A percentile compares a stretch with the other conserved stretches of the same genome.
Evolutionary conservation across 768 basidiomycete genomes (phyloP).

Genomic region (Hericium coralloides): DNA sequence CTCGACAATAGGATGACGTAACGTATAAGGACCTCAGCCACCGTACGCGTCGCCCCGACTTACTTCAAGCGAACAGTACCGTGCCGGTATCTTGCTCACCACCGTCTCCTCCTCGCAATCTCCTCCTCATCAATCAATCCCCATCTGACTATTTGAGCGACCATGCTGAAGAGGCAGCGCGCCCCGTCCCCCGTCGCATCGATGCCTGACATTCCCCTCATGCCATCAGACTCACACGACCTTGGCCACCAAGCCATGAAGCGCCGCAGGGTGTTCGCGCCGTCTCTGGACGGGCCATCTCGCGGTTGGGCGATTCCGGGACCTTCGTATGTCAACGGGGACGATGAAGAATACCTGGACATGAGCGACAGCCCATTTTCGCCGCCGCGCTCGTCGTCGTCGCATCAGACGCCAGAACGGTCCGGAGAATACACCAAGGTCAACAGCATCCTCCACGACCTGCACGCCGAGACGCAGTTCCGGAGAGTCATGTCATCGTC

Average conservation of each 20-base stretch:
- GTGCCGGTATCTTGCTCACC: no score
- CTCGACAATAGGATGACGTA: no score
- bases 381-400: neutral
- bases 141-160: no score
- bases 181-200: conserved; percentile 11
- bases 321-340: conserved; percentile 15
- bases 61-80: no score
- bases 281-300: conserved; percentile 41
- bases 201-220: conserved; percentile 4
- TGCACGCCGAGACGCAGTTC: conserved; percentile 63
- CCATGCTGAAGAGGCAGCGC: conserved; percentile 17
- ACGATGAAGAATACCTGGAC: conserved; percentile 21
- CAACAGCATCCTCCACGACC: conserved; percentile 60
- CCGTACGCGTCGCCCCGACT: no score
- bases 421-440: conserved; percentile 43
- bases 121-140: neutral
- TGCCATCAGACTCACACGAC: conserved; percentile 16
- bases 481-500: conserved; percentile 35
- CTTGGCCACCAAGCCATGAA: conserved; percentile 29
- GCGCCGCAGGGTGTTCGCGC: conserved; percentile 44
- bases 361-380: neutral
- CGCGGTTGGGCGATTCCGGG: conserved; percentile 33
- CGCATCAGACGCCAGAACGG: neutral
- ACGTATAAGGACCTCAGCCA: no score
- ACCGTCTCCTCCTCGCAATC: no score